A percentile compares a stretch with the other conserved stretches of the same genome.
phyloP scores from a whole-genome alignment of 257 asterid species.

The Voacanga thouarsii region DNA sequence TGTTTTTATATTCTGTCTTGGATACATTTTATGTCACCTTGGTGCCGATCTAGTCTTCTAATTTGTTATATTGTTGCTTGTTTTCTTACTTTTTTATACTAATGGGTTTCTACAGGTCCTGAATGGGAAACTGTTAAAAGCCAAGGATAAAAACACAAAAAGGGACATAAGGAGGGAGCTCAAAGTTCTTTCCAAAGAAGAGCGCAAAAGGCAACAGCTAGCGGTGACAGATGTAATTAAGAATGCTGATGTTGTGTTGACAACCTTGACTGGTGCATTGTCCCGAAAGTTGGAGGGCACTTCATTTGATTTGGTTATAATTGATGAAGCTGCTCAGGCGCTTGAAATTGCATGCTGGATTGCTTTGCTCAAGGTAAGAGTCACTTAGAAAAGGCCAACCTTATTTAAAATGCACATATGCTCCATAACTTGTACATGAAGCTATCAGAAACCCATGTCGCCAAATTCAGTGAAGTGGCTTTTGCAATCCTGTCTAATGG shows the following conservation, averaged over 20 bases:
- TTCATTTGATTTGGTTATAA: conserved; percentile 82
- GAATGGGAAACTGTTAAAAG: conserved; percentile 83
- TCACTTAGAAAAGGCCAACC: background rate
- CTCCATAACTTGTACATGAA: background rate
- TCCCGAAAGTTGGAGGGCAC: conserved; percentile 65
- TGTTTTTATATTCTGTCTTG: background rate
- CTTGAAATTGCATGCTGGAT: conserved; percentile 98
- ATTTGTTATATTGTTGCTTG: background rate
- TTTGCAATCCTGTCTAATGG: background rate
- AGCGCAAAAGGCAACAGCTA: conserved; percentile 95
- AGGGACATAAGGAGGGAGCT: conserved; percentile 88
- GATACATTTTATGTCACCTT: background rate
- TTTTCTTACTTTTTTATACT: background rate
- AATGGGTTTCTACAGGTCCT: conserved; percentile 51
- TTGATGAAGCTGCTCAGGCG: conserved; percentile 99
- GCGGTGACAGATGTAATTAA: conserved; percentile 93
- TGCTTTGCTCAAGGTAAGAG: conserved; percentile 80
- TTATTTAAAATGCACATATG: background rate
- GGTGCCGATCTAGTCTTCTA: background rate
- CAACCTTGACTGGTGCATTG: conserved; percentile 91
- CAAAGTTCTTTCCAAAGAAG: conserved; percentile 81
- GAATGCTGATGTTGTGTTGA: conserved; percentile 77
- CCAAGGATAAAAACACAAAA: conserved; percentile 80
- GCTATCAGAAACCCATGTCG: background rate
- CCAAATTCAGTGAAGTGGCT: background rate